Conservation (phyloP, 345 rosid species). For the Linum usitatissimum region DNA sequence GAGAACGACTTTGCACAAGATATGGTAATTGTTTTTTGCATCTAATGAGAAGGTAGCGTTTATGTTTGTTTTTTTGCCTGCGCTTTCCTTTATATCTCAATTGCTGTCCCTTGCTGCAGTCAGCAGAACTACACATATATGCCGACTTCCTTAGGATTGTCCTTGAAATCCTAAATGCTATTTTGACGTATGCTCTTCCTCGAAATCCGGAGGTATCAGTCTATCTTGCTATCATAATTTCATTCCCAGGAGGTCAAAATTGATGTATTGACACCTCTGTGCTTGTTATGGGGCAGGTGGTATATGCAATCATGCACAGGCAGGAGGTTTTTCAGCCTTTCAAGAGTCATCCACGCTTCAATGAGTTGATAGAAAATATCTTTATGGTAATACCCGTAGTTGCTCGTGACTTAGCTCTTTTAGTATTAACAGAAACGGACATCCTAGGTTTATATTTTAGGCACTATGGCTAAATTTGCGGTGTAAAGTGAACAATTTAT, state of each 20-base stretch:
- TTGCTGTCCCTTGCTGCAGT: conserved; percentile 28
- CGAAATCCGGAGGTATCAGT: conserved; percentile 83
- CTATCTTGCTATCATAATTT: neutral
- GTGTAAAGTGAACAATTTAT: neutral
- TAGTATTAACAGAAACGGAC: neutral
- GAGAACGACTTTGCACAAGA: conserved; percentile 56
- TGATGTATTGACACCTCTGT: conserved; percentile 3
- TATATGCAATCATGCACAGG: conserved; percentile 91
- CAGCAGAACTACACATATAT: conserved; percentile 88
- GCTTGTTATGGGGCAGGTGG: conserved; percentile 41
- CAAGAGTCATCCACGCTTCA: conserved; percentile 76
- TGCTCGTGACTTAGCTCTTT: neutral
- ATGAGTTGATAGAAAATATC: conserved; percentile 83
- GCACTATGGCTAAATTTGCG: neutral
- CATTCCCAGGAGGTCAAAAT: neutral
- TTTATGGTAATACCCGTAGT: conserved; percentile 38
- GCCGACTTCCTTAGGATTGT: conserved; percentile 94
- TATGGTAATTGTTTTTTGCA: conserved; percentile 34
- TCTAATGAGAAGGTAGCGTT: neutral
- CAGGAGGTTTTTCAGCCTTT: conserved; percentile 95
- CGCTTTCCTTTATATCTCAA: conserved; percentile 6
- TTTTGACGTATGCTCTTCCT: conserved; percentile 85
- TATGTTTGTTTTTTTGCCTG: conserved; percentile 3
- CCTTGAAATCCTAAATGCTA: conserved; percentile 86
- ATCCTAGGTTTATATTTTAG: neutral